Evolutionary conservation across 75 land plant genomes (phyloP), one percentile per base, ranked within the genome.

Genomic region (Cryptomeria japonica): DNA sequence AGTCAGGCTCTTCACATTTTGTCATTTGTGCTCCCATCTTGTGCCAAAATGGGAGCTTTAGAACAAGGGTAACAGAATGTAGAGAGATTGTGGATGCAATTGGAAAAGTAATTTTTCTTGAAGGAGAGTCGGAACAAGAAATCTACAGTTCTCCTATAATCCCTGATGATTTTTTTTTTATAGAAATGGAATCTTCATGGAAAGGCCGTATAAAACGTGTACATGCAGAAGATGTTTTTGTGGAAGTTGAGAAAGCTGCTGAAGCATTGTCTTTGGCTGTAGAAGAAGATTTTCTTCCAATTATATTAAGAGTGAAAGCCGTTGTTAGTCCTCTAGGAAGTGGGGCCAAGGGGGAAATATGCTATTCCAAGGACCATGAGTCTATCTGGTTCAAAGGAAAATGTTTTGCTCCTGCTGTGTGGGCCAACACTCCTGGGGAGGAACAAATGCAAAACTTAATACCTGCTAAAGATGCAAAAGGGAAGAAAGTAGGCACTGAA

Each of bases 311-410:
- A 87, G 80, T 93, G 19, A 97, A 90, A 86, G 95, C 91, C 87
- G 87, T 93, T 41, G 80, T 87, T 53, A 87, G 91, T 72, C 91
- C 95, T 58, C 85, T 92, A 64, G 98, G 96, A 49, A 44, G 84
- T 83, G 97, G 94, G 16, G 91, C 94, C 44, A 96, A 91, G 84
- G 96, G 94, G 32, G 98, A 39, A 94, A 93, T 97, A 77, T 73
- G 88, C 46, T 95, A 95, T 91, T 91, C 92, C 41, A 86, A 93
- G 84, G 98, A 97, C 56, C 91, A 95, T 90, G 93, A 91, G 88
- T 91, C 97, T 36, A 92, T 97, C 70, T 97, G 98, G 99, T 96
- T 97, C 68, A 97, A 94, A 84, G 96, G 96, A 85, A 96, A 93
- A 70, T 88, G 89, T 41, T 95, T 96, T 93, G 37, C 80, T 68